Evolutionary conservation across 495 filamentous ascomycete species (phyloP), one percentile per base, ranked within the genome.

Genomic region (Trichoderma virens): DNA sequence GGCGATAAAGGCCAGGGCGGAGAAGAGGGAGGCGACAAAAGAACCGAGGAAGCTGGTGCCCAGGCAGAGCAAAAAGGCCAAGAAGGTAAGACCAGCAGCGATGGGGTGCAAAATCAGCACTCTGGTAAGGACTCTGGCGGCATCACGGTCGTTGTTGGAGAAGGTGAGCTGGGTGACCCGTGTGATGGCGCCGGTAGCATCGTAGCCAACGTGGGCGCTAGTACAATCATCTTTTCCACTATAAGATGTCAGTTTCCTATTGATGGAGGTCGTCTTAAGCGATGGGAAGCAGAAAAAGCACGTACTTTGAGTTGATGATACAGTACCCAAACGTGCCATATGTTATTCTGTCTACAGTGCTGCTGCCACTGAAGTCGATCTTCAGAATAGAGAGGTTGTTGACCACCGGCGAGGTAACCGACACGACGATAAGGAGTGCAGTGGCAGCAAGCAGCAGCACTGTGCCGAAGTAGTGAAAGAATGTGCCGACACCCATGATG

Each of bases 301-400:
- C 35, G 18, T 45, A 45, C 60, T 69, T 43, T 41, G 60, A 35
- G 39, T 66, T 62, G 65, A 66, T 67, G 35, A 79, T 64, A 66
- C 85, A 87, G 67, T 79, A 81, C 2, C 85, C 85, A 72, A 85
- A 86, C 5, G 80, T 83, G 27, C 85, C 85, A 66, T 85, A 85
- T 5, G 76, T 77, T 4, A 86, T 70, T n/a, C 69, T 63, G 60
- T 62, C 16, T 3, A 30, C 41, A 27, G 38, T 27, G 16, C 38
- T 31, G 9, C 59, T 18, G 63, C 72, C 73, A 59, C 69, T 72
- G 9, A 86, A 73, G 14, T 75, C 74, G 54, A 86, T 74, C 63
- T 76, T 79, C 20, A 86, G 69, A 34, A 87, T 67, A 32, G 74
- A 74, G 39, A 86, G 78, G 70, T 78, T 67, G 59, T 79, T 69